Conservation (phyloP, 768 basidiomycete species). For the Mycena indigotica region DNA sequence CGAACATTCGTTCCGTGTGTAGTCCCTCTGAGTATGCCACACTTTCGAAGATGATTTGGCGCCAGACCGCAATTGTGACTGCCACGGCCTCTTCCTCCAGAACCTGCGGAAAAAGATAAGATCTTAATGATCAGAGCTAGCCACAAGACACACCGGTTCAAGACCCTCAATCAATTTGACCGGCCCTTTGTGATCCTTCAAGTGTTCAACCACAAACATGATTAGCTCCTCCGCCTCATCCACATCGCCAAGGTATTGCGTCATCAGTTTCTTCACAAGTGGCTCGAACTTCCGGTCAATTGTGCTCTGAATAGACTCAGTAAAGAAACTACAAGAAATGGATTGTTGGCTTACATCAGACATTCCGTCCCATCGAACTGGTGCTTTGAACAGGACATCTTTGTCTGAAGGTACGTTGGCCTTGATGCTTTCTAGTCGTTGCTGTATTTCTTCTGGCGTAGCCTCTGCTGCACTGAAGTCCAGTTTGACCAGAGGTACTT, state of each 20-base stretch:
- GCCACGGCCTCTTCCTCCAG: slow-evolving; percentile 89
- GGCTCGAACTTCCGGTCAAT: slow-evolving; percentile 88
- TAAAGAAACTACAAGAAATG: background rate
- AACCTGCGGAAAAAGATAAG: slow-evolving; percentile 56
- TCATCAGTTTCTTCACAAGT: slow-evolving; percentile 79
- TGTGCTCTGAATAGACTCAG: slow-evolving; percentile 54
- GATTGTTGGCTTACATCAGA: slow-evolving; percentile 63
- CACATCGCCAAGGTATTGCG: slow-evolving; percentile 86
- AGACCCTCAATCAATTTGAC: slow-evolving; percentile 86
- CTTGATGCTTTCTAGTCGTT: slow-evolving; percentile 32
- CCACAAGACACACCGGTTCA: slow-evolving; percentile 72
- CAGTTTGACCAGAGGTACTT: slow-evolving; percentile 84
- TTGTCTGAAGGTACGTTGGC: slow-evolving; percentile 74
- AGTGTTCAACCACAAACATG: slow-evolving; percentile 90
- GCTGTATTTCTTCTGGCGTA: slow-evolving; percentile 69
- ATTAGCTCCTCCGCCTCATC: slow-evolving; percentile 88
- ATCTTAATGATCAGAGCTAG: background rate
- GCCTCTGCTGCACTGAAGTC: slow-evolving; percentile 87
- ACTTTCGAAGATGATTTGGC: slow-evolving; percentile 92
- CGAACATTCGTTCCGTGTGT: slow-evolving; percentile 81
- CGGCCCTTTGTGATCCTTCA: slow-evolving; percentile 87
- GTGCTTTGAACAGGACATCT: slow-evolving; percentile 77
- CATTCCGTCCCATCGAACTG: slow-evolving; percentile 90
- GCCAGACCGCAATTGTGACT: slow-evolving; percentile 80
- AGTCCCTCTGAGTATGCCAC: slow-evolving; percentile 91